Evolutionary conservation across 192 early-diverging fungal genomes (phyloP).

Genomic region (Dispira parvispora): DNA sequence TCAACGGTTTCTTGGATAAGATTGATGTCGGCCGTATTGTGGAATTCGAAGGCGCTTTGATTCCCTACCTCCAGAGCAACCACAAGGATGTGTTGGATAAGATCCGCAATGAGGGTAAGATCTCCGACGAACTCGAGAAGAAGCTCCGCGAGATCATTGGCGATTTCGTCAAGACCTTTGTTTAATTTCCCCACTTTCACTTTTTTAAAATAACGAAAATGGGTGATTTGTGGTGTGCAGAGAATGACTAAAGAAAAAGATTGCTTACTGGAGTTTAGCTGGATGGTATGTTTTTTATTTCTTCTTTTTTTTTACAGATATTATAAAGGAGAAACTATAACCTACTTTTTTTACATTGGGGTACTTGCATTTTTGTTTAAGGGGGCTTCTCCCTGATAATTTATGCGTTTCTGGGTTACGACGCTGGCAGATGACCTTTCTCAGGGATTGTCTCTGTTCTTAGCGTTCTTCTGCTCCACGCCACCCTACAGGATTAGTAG

Average conservation of each 20-base stretch:
- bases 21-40: slow-evolving; percentile 84
- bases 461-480: too few relatives aligned
- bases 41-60: slow-evolving; percentile 83
- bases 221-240: neutral
- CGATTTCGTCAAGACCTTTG: slow-evolving; percentile 66
- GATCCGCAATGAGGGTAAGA: slow-evolving; percentile 78
- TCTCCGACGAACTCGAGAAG: slow-evolving; percentile 75
- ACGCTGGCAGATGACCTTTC: too few relatives aligned
- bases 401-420: too few relatives aligned
- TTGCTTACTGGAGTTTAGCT: neutral
- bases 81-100: slow-evolving; percentile 74
- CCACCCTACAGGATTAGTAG: too few relatives aligned
- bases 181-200: slow-evolving; percentile 22
- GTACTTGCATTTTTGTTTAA: too few relatives aligned
- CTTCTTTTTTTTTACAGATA: neutral
- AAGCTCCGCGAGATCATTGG: slow-evolving; percentile 80
- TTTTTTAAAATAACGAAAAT: too few relatives aligned
- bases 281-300: neutral
- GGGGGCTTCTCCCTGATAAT: too few relatives aligned
- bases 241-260: neutral
- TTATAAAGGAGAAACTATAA: neutral
- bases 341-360: too few relatives aligned
- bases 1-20: slow-evolving; percentile 99
- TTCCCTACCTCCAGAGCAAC: slow-evolving; percentile 75
- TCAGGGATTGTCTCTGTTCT: too few relatives aligned